Evolutionary conservation across 208 protist species (phyloP).

Genomic region (Blastocrithidia nonstop): DNA sequence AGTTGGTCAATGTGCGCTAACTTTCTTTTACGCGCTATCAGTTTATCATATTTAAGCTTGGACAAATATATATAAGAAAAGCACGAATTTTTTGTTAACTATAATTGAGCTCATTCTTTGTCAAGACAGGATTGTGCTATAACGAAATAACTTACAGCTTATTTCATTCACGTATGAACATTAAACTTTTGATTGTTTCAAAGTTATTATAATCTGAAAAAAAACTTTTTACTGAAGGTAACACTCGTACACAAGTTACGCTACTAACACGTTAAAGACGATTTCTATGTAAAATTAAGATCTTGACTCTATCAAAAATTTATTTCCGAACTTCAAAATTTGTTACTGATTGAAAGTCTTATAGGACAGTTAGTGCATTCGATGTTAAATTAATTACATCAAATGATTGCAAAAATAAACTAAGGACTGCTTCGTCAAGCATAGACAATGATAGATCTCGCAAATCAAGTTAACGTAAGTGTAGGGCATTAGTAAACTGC

Average conservation of each 20-base stretch:
- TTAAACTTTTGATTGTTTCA: constrained; percentile 22
- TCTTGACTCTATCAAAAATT: constrained; percentile 38
- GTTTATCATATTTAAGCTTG: constrained; percentile 67
- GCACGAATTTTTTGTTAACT: constrained; percentile 33
- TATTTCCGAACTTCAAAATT: constrained; percentile 5
- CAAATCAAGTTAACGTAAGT: constrained; percentile 72
- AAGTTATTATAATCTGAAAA: constrained; percentile 65
- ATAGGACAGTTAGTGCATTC: constrained; percentile 54
- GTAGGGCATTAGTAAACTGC: constrained; percentile 75
- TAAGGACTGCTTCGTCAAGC: constrained; percentile 54
- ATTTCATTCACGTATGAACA: constrained; percentile 59
- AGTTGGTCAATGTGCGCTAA: constrained; percentile 16
- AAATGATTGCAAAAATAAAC: constrained; percentile 58
- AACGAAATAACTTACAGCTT: constrained; percentile 56
- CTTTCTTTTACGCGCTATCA: constrained; percentile 57
- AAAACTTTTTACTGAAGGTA: constrained; percentile 62
- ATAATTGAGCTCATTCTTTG: constrained; percentile 19
- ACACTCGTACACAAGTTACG: constrained; percentile 38
- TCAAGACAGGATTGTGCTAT: constrained; percentile 49
- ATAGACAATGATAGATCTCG: constrained; percentile 60
- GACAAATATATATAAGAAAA: constrained; percentile 71
- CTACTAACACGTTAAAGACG: constrained; percentile 63
- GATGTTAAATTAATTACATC: constrained; percentile 75
- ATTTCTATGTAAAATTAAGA: constrained; percentile 68
- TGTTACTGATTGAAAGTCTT: constrained; percentile 45